Evolutionary conservation across 2,329 filamentous ascomycete species (phyloP), one percentile per base, ranked within the genome.

Genomic region (Furcasterigmium sp.): DNA sequence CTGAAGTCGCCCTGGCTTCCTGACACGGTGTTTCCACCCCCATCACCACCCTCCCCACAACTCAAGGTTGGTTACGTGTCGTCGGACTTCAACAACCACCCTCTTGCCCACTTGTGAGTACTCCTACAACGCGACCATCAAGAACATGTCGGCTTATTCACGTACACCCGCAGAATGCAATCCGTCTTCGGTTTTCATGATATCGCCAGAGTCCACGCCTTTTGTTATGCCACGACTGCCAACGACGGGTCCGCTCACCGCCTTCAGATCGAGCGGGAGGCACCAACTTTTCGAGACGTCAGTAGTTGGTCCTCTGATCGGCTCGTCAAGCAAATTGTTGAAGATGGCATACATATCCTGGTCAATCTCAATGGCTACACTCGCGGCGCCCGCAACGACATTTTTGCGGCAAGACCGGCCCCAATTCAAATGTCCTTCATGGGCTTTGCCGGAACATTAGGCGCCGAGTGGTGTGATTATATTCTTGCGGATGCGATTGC

Each of bases 391-490:
- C 82, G 91, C 19, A 98, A 98, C 54, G 93, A 98, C 59, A 85
- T 98, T 4, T 98, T 98, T 61, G 93, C 93, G 18, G 93, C 93
- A 18, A 82, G 94, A 20, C 89, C 93, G 14, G 90, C 91, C 3
- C 93, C 93, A 0, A 89, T 98, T 35, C 93, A 98, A 53, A 98
- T 98, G 93, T 95, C 93, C 0, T 98, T 98, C 57, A 98, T 98
- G 93, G 93, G 93, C 1, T 98, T 98, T 60, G 93, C 93, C 0
- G 93, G 93, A 9, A 96, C 91, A 0, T 70, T 98, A 1, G 93
- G 93, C 6, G 93, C 93, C 3, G 93, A 98, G 60, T 98, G 93
- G 93, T 98, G 93, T 54, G 93, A 98, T 61, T 98, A 98, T 57
- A 82, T 98, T 14, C 77, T 97, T 20, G 91, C 93, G 4, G 93